Evolutionary conservation across 2,329 filamentous ascomycete genomes (phyloP).

Genomic region (Allantophomopsis cytisporea): DNA sequence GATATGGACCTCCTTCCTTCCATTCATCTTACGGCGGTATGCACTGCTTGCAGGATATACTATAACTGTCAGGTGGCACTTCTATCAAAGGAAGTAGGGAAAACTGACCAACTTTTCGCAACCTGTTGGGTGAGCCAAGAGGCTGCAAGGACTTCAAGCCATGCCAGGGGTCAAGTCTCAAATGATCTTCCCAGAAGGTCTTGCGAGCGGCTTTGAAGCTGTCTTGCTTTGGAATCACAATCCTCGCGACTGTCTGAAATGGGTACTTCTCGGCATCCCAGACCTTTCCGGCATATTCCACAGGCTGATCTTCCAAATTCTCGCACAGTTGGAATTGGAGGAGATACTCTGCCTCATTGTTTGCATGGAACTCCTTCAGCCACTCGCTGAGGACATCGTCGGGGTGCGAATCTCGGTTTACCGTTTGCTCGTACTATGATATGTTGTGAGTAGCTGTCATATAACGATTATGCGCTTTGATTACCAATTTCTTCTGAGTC

Average conservation of each 20-base stretch:
- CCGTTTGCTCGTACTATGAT: constrained; percentile 18
- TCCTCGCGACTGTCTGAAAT: constrained; percentile 28
- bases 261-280: constrained; percentile 33
- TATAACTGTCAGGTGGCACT: neutral
- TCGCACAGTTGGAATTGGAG: constrained; percentile 32
- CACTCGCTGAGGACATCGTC: constrained; percentile 24
- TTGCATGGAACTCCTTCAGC: constrained; percentile 23
- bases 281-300: constrained; percentile 26
- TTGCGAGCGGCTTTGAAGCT: constrained; percentile 24
- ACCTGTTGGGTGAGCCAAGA: constrained; percentile 22
- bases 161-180: constrained; percentile 27
- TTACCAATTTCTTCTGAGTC: constrained; percentile 22
- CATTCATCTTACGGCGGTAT: constrained; percentile 23
- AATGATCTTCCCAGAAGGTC: constrained; percentile 28
- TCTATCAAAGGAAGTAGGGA: neutral
- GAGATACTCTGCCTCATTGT: constrained; percentile 25
- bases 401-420: constrained; percentile 18
- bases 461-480: too few relatives aligned
- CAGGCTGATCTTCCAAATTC: constrained; percentile 28
- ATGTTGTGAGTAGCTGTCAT: too few relatives aligned
- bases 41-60: constrained; percentile 23
- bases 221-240: constrained; percentile 25
- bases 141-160: constrained; percentile 26
- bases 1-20: constrained; percentile 20
- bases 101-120: constrained; percentile 18